phyloP scores from a whole-genome alignment of 305 asterid species.

The Solanum hybrid region DNA sequence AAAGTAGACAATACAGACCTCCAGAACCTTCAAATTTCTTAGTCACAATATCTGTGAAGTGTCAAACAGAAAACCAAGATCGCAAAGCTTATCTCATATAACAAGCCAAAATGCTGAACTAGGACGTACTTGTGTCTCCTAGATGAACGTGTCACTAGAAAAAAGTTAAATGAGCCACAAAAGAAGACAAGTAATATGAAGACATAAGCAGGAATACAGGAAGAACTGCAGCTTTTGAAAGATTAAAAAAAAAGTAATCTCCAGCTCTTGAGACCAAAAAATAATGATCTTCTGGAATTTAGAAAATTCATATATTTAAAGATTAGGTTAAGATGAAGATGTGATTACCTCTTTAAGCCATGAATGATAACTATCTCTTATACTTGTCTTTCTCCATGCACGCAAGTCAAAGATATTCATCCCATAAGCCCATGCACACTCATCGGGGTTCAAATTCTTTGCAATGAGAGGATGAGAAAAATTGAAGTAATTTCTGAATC shows the following conservation, averaged over 20 bases:
- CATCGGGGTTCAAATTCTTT: slow-evolving; percentile 58
- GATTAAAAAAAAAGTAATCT: not conserved
- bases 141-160: not conserved
- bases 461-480: slow-evolving; percentile 70
- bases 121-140: not conserved
- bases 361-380: slow-evolving; percentile 59
- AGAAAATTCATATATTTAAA: not conserved
- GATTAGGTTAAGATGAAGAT: not conserved
- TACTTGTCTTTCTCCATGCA: slow-evolving; percentile 59
- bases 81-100: not conserved
- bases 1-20: not conserved
- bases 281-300: not conserved
- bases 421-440: slow-evolving; percentile 93
- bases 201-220: not conserved
- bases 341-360: slow-evolving; percentile 64
- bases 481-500: slow-evolving; percentile 72
- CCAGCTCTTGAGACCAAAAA: not conserved
- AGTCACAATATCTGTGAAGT: not conserved
- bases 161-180: not conserved
- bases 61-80: not conserved
- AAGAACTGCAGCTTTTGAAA: not conserved
- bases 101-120: not conserved
- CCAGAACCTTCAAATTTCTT: not conserved
- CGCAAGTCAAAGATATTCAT: slow-evolving; percentile 76
- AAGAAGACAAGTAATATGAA: not conserved